A percentile compares a stretch with the other conserved stretches of the same genome.
These are phyloP conservation scores for Pseudofabraea citricarpa DNA, from an alignment of 2,329 filamentous ascomycete species.

Conservation along the genomic window DNA sequence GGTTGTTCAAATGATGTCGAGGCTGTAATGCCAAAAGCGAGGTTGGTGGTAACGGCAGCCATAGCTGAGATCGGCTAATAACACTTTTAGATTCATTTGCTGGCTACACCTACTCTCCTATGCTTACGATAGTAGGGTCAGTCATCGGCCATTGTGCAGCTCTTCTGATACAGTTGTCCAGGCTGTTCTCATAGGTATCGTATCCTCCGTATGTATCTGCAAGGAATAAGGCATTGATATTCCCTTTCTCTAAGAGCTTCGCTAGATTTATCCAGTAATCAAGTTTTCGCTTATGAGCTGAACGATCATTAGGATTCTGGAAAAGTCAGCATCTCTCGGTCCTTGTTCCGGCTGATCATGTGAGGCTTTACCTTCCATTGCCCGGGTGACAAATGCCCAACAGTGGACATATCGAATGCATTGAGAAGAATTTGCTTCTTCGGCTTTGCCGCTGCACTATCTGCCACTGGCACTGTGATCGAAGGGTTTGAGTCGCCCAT, in stretches of 20 bases:
- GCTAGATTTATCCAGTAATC: conserved; percentile 62
- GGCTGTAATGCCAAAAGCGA: conserved; percentile 61
- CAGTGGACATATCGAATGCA: conserved; percentile 62
- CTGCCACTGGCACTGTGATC: too few species aligned
- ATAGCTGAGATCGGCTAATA: conserved; percentile 56
- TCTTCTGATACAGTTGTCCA: conserved; percentile 54
- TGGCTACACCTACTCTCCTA: not conserved
- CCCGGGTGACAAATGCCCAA: conserved; percentile 59
- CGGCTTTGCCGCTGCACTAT: not conserved
- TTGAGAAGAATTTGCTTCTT: conserved; percentile 57
- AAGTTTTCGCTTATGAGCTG: conserved; percentile 53
- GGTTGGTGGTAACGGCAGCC: conserved; percentile 49
- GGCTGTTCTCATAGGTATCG: conserved; percentile 56
- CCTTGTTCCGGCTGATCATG: not conserved
- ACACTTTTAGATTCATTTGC: not conserved
- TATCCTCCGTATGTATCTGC: conserved; percentile 57
- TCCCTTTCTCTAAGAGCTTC: conserved; percentile 54
- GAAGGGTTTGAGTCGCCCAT: not conserved
- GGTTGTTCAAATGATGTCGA: conserved; percentile 63
- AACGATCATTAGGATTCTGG: conserved; percentile 56
- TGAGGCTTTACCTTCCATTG: conserved; percentile 54
- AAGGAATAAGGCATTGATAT: conserved; percentile 61
- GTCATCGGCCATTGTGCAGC: conserved; percentile 68
- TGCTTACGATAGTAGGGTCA: conserved; percentile 53
- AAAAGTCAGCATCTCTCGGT: conserved; percentile 4